Base-by-base conservation (phyloP, 2,329 filamentous ascomycete genomes). In the Cladosporium austrohemisphaericum region DNA sequence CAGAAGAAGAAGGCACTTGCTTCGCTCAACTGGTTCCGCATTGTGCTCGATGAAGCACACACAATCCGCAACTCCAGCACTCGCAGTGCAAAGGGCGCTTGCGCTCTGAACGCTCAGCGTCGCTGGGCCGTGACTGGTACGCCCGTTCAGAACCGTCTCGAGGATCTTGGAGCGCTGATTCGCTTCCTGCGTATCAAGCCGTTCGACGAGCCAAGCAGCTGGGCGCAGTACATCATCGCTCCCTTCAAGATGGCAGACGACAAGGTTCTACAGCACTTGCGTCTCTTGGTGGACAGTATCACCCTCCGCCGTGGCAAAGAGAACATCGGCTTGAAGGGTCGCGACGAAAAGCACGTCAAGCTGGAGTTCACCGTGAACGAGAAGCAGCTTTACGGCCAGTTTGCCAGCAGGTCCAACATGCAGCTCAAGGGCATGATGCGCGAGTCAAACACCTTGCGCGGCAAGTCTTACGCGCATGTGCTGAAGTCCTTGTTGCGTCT, bases 121-220 rank as follows among this genome's bases (percentile, higher is more conserved):
- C 84, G 91, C 26, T 98, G 93, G 93, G 92, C 91, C 2, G 88
- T 97, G n/a, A 97, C 93, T 0, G 93, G 92, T 48, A 97, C 93
- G 0, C 93, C 91, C 0, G 88, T 97, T 7, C 92, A 97, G 68
- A 98, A 98, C 63, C 84, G 88, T 3, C 76, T 97, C 2, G 90
- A 94, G 56, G 93, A 98, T 65, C 76, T 97, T 18, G 87, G 88
- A 11, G 87, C 92, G 1, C 74, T 97, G 2, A 83, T 95, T 51
- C 87, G 85, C 25, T 97, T 97, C 55, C 73, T 97, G 33, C 83
- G 86, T 11, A 74, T 97, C 11, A 83, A 83, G 59, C 92, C 92
- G 0, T 97, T 97, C 61, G 83, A 95, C 53, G 85, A 92, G 41
- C 80, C 81, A 47, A 73, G 75, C 46, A 83, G 82, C 43, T 98